These are phyloP conservation scores for Neurospora sp. DNA, from an alignment of 495 filamentous ascomycete genomes.

Conservation along the genomic window DNA sequence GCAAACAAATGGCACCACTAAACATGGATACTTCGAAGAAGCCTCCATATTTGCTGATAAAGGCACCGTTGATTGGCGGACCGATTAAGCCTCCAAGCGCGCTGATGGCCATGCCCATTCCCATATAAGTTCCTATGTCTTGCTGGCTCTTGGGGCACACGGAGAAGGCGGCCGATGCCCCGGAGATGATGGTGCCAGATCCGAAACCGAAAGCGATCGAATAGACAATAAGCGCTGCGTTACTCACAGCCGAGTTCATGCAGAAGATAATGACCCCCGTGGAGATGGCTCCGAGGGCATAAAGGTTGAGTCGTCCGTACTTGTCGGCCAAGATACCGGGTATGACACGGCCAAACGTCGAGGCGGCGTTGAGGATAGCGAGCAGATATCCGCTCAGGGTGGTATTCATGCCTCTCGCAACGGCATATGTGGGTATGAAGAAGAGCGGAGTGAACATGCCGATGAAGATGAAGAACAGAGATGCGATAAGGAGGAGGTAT, in stretches of 20 bases:
- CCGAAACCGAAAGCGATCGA: slow-evolving; percentile 26
- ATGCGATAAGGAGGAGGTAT: slow-evolving; percentile 27
- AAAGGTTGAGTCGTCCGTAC: slow-evolving; percentile 42
- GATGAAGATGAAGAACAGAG: slow-evolving; percentile 33
- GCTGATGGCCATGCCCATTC: slow-evolving; percentile 39
- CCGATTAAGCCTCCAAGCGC: slow-evolving; percentile 38
- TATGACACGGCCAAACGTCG: slow-evolving; percentile 46
- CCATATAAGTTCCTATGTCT: slow-evolving; percentile 45
- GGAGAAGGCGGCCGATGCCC: slow-evolving; percentile 31
- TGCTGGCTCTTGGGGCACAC: slow-evolving; percentile 28
- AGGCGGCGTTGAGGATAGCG: slow-evolving; percentile 43
- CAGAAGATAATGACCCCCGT: slow-evolving; percentile 35
- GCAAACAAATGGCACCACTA: slow-evolving; percentile 33
- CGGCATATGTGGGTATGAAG: slow-evolving; percentile 45
- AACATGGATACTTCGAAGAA: slow-evolving; percentile 35
- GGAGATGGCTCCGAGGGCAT: slow-evolving; percentile 21
- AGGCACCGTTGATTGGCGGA: slow-evolving; percentile 44
- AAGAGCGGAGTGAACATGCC: slow-evolving; percentile 49
- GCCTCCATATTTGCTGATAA: slow-evolving; percentile 31
- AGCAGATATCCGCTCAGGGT: slow-evolving; percentile 39
- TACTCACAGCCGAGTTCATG: slow-evolving; percentile 22
- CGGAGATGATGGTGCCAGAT: slow-evolving; percentile 38
- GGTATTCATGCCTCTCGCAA: slow-evolving; percentile 27
- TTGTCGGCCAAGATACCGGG: slow-evolving; percentile 46
- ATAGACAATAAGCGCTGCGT: slow-evolving; percentile 30